Conservation (phyloP, 495 filamentous ascomycete genomes). For the Daldinia concentrica region DNA sequence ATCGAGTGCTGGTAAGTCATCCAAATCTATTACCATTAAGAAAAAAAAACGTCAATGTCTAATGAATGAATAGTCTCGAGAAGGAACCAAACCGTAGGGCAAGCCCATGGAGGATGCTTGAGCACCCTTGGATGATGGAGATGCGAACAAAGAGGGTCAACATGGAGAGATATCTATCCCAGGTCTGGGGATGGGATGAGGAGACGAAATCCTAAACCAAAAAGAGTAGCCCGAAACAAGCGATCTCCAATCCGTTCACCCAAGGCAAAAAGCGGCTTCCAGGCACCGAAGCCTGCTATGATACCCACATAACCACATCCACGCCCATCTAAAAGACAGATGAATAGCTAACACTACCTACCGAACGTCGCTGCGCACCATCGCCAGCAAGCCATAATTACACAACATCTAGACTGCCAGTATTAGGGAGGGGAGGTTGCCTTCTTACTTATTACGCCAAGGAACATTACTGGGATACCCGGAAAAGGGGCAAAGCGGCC, state of each 20-base stretch:
- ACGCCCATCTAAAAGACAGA: background rate
- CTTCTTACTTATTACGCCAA: background rate
- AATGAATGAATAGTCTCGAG: constrained; percentile 71
- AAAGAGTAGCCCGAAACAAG: constrained; percentile 13
- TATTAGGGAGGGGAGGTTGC: background rate
- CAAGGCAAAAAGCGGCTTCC: background rate
- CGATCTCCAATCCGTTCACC: background rate
- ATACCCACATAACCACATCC: constrained; percentile 15
- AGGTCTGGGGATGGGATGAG: constrained; percentile 94
- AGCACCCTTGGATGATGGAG: constrained; percentile 97
- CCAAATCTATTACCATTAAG: background rate
- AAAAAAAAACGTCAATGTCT: background rate
- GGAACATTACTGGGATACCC: constrained; percentile 34
- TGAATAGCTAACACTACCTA: background rate
- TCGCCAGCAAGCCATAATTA: constrained; percentile 9
- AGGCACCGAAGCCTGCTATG: constrained; percentile 3
- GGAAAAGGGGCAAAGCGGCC: constrained; percentile 11
- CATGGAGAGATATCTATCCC: constrained; percentile 88
- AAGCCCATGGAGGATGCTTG: constrained; percentile 97
- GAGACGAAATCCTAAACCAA: constrained; percentile 36
- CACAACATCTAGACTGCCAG: constrained; percentile 26
- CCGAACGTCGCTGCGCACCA: constrained; percentile 13
- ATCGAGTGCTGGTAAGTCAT: constrained; percentile 96
- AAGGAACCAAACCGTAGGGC: constrained; percentile 89
- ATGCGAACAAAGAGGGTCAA: constrained; percentile 96